Evolutionary conservation across 2,329 filamentous ascomycete species (phyloP), one percentile per base, ranked within the genome.

Genomic region (Beauveria medogensis): DNA sequence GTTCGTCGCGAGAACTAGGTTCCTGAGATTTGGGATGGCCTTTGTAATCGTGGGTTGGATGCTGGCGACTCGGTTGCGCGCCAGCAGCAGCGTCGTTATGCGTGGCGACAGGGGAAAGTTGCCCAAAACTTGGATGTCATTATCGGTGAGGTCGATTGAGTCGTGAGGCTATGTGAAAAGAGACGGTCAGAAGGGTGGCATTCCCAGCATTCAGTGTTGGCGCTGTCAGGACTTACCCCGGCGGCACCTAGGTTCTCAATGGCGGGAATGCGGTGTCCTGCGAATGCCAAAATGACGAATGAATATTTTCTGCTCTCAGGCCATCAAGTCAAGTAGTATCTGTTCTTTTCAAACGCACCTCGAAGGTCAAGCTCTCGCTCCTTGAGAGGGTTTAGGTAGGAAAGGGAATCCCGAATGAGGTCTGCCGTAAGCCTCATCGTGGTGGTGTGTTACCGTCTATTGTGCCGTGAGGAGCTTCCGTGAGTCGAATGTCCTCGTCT

Each of bases 221-320:
- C 12, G 40, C 61, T 34, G 54, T 64, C 47, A 37, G 59, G 55
- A 85, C 88, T 72, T 79, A 96, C 91, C 72, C 90, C 90, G 69
- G 94, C 93, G 72, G 92, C 90, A 80, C 94, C 94, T 78, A 99
- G 78, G 77, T 99, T 99, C 82, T 99, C 94, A 80, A 99, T 96
- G 64, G 89, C 85, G 70, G 93, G 91, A 75, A 99, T 97, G 80
- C 95, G 92, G 80, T 97, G 92, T 80, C 94, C 94, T 99, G 85
- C 81, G 86, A 69, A 76, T 71, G 70, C 69, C 71, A 70, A 76
- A 73, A 78, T 79, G 77, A 73, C 57, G 57, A 82, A 82, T 84
- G 78, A 89, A 92, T 95, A 88, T 94, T 93, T 84, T 85, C 82
- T 90, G 89, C 84, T 87, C 73, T 73, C 71, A 70, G 79, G 86